phyloP scores from a whole-genome alignment of 495 filamentous ascomycete species.

The Aspergillus funiculosus region DNA sequence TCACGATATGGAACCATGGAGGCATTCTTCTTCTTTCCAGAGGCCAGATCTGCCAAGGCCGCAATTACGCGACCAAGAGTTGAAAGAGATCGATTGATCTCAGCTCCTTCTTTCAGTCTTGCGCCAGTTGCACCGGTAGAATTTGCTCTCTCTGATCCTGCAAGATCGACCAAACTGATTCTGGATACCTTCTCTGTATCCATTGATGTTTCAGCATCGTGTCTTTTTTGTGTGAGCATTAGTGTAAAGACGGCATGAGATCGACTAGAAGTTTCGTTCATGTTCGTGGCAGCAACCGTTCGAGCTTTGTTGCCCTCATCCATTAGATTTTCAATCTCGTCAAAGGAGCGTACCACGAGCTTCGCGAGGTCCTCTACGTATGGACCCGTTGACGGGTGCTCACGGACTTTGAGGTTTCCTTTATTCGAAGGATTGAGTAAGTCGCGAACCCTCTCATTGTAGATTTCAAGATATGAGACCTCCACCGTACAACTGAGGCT shows the following conservation, averaged over 20 bases:
- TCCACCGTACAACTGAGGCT: constrained; percentile 86
- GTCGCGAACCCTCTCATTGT: constrained; percentile 97
- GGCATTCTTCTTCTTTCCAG: constrained; percentile 77
- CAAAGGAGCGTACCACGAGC: constrained; percentile 91
- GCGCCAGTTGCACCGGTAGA: constrained; percentile 96
- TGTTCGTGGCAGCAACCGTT: constrained; percentile 98
- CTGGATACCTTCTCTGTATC: constrained; percentile 96
- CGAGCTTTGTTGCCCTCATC: constrained; percentile 98
- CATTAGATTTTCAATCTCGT: constrained; percentile 96
- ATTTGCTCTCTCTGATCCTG: constrained; percentile 92
- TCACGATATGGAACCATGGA: constrained; percentile 95
- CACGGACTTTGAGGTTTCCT: constrained; percentile 92
- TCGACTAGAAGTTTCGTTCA: constrained; percentile 99
- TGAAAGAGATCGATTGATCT: constrained; percentile 96
- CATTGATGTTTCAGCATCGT: constrained; percentile 91
- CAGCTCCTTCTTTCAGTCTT: constrained; percentile 93
- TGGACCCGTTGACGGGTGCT: constrained; percentile 94
- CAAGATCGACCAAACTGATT: constrained; percentile 96
- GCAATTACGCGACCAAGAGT: constrained; percentile 98
- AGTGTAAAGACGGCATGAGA: constrained; percentile 98
- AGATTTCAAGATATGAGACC: constrained; percentile 98
- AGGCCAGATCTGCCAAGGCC: constrained; percentile 84
- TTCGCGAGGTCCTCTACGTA: constrained; percentile 99
- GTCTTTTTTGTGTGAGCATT: constrained; percentile 88
- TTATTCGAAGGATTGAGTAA: constrained; percentile 94